Evolutionary conservation across 176 grass and related monocot genomes (phyloP).

Genomic region (Lolium rigidum): DNA sequence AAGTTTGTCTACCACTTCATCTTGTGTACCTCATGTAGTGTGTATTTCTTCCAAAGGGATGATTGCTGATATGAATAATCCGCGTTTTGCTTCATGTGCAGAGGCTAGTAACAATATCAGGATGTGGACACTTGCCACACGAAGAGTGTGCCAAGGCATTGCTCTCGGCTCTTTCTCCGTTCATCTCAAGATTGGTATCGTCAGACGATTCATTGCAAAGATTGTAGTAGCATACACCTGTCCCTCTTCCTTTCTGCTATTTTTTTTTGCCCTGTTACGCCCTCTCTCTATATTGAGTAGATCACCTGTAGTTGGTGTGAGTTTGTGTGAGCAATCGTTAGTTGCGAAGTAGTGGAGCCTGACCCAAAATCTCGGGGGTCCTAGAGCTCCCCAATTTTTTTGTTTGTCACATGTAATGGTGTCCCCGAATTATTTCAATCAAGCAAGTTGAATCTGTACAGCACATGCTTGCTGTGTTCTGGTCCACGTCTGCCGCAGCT

Average conservation of each 20-base stretch:
- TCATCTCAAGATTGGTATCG: constrained; percentile 81
- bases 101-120: constrained; percentile 88
- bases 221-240: constrained; percentile 57
- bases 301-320: constrained; percentile 36
- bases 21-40: not conserved
- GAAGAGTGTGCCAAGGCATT: constrained; percentile 96
- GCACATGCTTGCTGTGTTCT: constrained; percentile 43
- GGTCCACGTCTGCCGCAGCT: not conserved
- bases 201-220: constrained; percentile 66
- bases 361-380: constrained; percentile 76
- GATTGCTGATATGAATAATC: not conserved
- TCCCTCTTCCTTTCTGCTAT: constrained; percentile 19
- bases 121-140: constrained; percentile 93
- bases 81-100: constrained; percentile 43
- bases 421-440: constrained; percentile 55
- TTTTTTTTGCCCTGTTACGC: constrained; percentile 20
- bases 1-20: constrained; percentile 41
- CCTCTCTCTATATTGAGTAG: constrained; percentile 37
- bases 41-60: not conserved
- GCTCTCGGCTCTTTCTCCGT: constrained; percentile 83
- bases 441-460: constrained; percentile 89
- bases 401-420: constrained; percentile 51
- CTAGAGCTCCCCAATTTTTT: constrained; percentile 86
- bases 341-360: constrained; percentile 71
- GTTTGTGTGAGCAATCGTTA: constrained; percentile 49